phyloP scores from a whole-genome alignment of 345 rosid genomes.

The Dovyalis caffra region DNA sequence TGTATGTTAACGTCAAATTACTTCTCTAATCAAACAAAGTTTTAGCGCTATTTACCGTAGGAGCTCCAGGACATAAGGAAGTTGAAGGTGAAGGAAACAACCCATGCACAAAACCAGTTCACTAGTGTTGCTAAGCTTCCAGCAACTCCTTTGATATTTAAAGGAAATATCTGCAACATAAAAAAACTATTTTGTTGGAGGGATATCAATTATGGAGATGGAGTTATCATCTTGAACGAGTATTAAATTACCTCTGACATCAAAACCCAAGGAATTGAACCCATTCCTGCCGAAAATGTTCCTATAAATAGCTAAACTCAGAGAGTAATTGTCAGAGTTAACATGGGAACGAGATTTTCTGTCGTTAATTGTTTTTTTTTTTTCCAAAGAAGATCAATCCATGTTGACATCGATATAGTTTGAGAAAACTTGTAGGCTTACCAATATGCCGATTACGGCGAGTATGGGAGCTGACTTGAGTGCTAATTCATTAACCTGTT shows the following conservation, averaged over 20 bases:
- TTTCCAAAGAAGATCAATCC: not conserved
- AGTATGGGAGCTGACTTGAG: conserved; percentile 61
- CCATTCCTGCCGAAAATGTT: conserved; percentile 48
- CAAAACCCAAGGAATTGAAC: conserved; percentile 52
- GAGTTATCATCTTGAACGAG: not conserved
- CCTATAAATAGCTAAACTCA: conserved; percentile 30
- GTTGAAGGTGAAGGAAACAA: conserved; percentile 16
- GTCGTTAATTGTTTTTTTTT: not conserved
- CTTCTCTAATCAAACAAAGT: not conserved
- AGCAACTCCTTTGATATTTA: conserved; percentile 9
- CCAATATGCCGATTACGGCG: conserved; percentile 81
- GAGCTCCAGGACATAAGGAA: conserved; percentile 19
- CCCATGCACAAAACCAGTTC: conserved; percentile 17
- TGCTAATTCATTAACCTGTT: conserved; percentile 67
- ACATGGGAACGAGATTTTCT: not conserved
- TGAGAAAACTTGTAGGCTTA: conserved; percentile 26
- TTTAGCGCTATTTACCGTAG: not conserved
- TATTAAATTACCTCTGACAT: conserved; percentile 41
- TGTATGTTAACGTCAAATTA: too few relatives aligned
- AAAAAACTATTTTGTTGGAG: too few relatives aligned
- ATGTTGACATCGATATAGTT: not conserved
- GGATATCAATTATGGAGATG: not conserved
- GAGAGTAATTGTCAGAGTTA: not conserved
- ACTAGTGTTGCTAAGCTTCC: conserved; percentile 9
- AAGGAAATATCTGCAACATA: conserved; percentile 11